These are phyloP conservation scores for Didymella segeticola DNA, from an alignment of 2,329 filamentous ascomycete genomes.

Conservation along the genomic window DNA sequence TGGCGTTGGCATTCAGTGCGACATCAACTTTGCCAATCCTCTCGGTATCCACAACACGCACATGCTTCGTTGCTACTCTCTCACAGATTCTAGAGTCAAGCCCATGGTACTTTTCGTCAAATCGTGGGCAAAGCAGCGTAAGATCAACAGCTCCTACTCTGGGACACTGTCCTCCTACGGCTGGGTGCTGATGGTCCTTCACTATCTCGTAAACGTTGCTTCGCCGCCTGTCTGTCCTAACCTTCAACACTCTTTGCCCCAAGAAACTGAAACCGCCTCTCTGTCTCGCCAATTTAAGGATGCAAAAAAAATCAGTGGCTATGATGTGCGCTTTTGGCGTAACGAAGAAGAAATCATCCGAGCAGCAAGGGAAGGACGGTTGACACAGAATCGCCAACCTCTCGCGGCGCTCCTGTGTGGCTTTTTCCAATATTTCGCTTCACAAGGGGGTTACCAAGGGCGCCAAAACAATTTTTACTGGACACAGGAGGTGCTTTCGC, in stretches of 20 bases:
- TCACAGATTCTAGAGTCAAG: constrained; percentile 77
- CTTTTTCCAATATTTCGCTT: constrained; percentile 88
- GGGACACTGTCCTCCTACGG: constrained; percentile 90
- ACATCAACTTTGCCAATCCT: constrained; percentile 89
- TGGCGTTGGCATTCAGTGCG: constrained; percentile 82
- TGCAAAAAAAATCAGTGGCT: constrained; percentile 64
- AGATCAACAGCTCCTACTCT: constrained; percentile 85
- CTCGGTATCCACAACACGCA: constrained; percentile 84
- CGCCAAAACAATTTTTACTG: constrained; percentile 73
- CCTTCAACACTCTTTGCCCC: constrained; percentile 65
- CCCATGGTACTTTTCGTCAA: constrained; percentile 87
- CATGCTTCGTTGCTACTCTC: constrained; percentile 82
- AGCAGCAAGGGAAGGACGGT: constrained; percentile 63
- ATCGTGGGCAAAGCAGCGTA: constrained; percentile 84
- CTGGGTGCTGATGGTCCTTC: constrained; percentile 89
- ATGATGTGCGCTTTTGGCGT: constrained; percentile 78
- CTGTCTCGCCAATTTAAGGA: constrained; percentile 50
- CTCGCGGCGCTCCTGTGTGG: constrained; percentile 76
- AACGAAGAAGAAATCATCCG: constrained; percentile 72
- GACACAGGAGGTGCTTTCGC: constrained; percentile 78
- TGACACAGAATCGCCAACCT: constrained; percentile 73
- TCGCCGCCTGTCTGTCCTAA: constrained; percentile 85
- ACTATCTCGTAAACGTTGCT: constrained; percentile 85
- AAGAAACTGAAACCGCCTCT: constrained; percentile 17
- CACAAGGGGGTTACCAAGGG: constrained; percentile 43